These are phyloP conservation scores for Aechmea fasciata DNA, from an alignment of 176 grass and related monocot species.

Conservation along the genomic window DNA sequence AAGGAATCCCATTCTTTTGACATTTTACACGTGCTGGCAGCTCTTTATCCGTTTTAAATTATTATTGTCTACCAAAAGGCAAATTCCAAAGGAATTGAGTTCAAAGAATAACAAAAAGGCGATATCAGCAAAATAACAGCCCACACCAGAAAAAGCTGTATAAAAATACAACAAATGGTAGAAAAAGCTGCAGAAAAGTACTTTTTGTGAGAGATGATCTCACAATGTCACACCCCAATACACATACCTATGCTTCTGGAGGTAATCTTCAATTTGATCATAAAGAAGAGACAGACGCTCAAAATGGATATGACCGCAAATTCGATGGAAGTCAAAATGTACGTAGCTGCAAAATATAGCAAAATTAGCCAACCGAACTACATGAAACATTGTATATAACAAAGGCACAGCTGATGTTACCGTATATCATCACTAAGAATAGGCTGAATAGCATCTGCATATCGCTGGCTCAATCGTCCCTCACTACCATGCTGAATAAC, in stretches of 20 bases:
- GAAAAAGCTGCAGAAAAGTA: not conserved
- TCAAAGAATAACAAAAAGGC: too few species aligned
- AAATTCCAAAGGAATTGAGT: too few species aligned
- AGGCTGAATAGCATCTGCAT: conserved; percentile 65
- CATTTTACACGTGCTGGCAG: too few species aligned
- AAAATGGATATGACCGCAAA: conserved; percentile 92
- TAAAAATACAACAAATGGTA: too few species aligned
- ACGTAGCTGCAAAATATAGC: conserved; percentile 53
- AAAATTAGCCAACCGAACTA: conserved; percentile 19
- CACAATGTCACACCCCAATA: not conserved
- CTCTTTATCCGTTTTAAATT: too few species aligned
- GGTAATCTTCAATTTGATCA: conserved; percentile 75
- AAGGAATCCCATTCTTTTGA: too few species aligned
- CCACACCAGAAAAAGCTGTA: too few species aligned
- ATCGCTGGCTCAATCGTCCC: conserved; percentile 65
- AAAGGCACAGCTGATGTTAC: conserved; percentile 16
- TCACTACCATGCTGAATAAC: conserved; percentile 67
- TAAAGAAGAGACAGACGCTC: conserved; percentile 91
- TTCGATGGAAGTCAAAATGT: conserved; percentile 89
- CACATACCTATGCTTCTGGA: conserved; percentile 68
- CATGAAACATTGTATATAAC: conserved; percentile 5
- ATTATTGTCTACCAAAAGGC: too few species aligned
- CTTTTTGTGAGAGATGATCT: not conserved
- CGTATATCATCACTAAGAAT: conserved; percentile 80
- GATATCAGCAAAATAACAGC: too few species aligned